phyloP scores from a whole-genome alignment of 208 protist species.

The Angomonas ambiguus region DNA sequence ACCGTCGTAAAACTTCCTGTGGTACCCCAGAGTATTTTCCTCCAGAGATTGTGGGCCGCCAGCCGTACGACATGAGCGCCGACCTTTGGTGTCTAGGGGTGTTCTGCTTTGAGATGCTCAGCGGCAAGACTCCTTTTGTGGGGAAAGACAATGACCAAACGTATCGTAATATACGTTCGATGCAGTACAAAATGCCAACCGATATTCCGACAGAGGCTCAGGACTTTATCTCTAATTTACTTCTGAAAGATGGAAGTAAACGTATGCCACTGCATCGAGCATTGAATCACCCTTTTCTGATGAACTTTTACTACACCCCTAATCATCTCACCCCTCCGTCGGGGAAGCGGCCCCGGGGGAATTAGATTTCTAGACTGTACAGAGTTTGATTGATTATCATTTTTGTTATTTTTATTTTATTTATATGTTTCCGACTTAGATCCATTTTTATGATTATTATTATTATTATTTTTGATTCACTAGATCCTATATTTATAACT shows the following conservation, averaged over 20 bases:
- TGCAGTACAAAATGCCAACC: constrained; percentile 87
- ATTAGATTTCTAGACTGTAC: background rate
- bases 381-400: background rate
- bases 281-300: constrained; percentile 77
- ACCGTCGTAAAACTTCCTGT: constrained; percentile 92
- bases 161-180: constrained; percentile 87
- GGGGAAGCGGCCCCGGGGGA: constrained; percentile 55
- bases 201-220: constrained; percentile 81
- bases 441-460: too few relatives aligned
- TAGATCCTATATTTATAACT: background rate
- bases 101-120: constrained; percentile 96
- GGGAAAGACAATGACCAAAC: constrained; percentile 83
- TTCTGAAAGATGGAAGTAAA: constrained; percentile 64
- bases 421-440: constrained; percentile 13
- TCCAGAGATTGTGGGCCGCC: constrained; percentile 96
- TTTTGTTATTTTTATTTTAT: constrained; percentile 17
- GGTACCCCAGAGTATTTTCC: constrained; percentile 99
- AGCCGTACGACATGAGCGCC: constrained; percentile 84
- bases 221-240: constrained; percentile 81
- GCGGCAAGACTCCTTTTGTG: constrained; percentile 94
- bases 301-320: constrained; percentile 88
- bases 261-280: constrained; percentile 81
- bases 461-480: too few relatives aligned
- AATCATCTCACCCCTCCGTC: constrained; percentile 78
- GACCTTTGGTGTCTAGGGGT: constrained; percentile 97